A percentile compares a stretch with the other conserved stretches of the same genome.
Evolutionary conservation across 768 basidiomycete genomes (phyloP).

Genomic region (Rickenella mellea): DNA sequence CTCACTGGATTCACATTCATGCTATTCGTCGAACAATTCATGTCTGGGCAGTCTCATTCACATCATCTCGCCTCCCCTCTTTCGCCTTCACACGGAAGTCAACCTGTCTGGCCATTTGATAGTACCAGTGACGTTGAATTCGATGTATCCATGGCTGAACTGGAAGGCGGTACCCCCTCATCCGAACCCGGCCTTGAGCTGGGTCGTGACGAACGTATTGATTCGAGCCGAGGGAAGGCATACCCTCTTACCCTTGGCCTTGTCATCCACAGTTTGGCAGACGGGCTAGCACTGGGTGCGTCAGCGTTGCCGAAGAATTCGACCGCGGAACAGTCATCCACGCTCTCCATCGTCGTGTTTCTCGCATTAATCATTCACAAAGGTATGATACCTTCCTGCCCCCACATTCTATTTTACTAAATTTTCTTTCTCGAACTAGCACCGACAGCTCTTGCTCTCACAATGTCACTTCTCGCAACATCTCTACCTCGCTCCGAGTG

Average conservation of each 20-base stretch:
- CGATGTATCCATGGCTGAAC: constrained; percentile 54
- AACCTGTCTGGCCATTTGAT: too few species aligned
- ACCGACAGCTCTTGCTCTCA: constrained; percentile 85
- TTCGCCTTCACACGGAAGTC: not conserved
- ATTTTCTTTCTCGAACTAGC: constrained; percentile 33
- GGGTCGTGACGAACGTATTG: too few species aligned
- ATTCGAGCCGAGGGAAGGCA: constrained; percentile 22
- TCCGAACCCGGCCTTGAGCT: too few species aligned
- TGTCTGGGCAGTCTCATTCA: constrained; percentile 40
- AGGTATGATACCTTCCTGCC: constrained; percentile 31
- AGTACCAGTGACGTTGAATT: constrained; percentile 33
- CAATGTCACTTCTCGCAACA: constrained; percentile 73
- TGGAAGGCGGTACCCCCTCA: constrained; percentile 30
- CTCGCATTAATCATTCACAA: constrained; percentile 89
- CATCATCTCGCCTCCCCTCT: constrained; percentile 10
- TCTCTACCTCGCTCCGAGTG: constrained; percentile 61
- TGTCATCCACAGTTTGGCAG: constrained; percentile 80
- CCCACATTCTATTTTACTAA: not conserved
- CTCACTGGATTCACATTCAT: constrained; percentile 53
- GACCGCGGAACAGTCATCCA: constrained; percentile 24
- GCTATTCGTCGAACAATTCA: constrained; percentile 60
- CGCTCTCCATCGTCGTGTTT: constrained; percentile 78
- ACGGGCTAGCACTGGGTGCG: constrained; percentile 88
- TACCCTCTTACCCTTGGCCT: constrained; percentile 79
- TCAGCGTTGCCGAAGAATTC: constrained; percentile 35